Conservation (phyloP, 225 moss, liverwort and hornwort genomes). For the Marchantia paleacea region DNA sequence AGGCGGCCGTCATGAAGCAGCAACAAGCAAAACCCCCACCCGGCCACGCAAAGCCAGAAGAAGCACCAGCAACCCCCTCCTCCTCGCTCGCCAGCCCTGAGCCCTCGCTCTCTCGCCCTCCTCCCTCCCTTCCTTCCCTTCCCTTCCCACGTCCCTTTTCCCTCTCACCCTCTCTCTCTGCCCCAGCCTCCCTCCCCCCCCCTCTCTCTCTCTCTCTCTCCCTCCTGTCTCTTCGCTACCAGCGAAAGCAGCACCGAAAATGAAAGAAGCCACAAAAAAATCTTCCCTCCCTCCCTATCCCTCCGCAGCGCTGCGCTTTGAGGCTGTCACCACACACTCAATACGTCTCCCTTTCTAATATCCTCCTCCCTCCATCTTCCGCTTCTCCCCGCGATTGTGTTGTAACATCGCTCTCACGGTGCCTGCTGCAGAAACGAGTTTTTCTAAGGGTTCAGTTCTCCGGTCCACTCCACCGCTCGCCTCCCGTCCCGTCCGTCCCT, state of each 20-base stretch:
- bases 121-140: too few species aligned
- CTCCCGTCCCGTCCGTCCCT: background rate
- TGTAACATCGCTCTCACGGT: too few species aligned
- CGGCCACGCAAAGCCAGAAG: background rate
- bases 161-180: background rate
- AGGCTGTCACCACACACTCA: background rate
- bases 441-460: too few species aligned
- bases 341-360: background rate
- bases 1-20: conserved; percentile 18
- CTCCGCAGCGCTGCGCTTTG: background rate
- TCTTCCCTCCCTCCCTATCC: background rate
- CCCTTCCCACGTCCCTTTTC: background rate
- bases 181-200: background rate
- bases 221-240: background rate
- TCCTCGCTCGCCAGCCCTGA: too few species aligned
- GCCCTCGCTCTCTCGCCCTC: too few species aligned
- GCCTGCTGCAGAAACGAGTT: too few species aligned
- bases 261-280: background rate
- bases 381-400: too few species aligned
- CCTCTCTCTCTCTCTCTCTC: background rate
- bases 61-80: background rate
- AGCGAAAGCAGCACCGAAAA: background rate
- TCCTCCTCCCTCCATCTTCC: too few species aligned
- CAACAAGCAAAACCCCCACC: background rate
- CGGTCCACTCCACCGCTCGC: too few species aligned